Conservation (phyloP, 164 flowering plant genomes). For the Magnolia officinalis region DNA sequence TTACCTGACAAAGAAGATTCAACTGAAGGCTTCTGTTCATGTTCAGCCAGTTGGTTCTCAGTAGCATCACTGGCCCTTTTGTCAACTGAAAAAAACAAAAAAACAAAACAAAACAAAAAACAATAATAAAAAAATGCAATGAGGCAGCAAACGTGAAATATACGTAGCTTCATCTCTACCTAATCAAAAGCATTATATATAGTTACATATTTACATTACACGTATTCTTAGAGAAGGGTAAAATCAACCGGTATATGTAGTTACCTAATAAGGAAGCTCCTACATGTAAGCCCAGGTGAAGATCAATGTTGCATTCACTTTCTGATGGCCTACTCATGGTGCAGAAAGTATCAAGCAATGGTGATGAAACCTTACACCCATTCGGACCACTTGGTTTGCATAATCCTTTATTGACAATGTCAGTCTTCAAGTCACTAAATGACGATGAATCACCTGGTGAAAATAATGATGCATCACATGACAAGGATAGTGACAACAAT, state of each 20-base stretch:
- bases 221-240: background rate
- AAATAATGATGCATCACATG: slow-evolving; percentile 23
- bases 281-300: slow-evolving; percentile 38
- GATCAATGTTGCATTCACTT: slow-evolving; percentile 29
- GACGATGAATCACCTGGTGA: slow-evolving; percentile 22
- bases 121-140: too few species aligned
- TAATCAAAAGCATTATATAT: too few species aligned
- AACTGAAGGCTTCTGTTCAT: slow-evolving; percentile 18
- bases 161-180: background rate
- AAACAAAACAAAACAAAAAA: too few species aligned
- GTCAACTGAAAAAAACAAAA: slow-evolving; percentile 26
- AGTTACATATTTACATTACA: background rate
- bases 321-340: slow-evolving; percentile 19
- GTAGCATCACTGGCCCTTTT: slow-evolving; percentile 13
- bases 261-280: slow-evolving; percentile 39
- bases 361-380: slow-evolving; percentile 18
- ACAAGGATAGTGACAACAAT: slow-evolving; percentile 32
- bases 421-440: slow-evolving; percentile 20
- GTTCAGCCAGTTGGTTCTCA: slow-evolving; percentile 24
- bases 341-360: slow-evolving; percentile 9
- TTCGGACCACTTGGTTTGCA: slow-evolving; percentile 10
- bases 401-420: slow-evolving; percentile 12
- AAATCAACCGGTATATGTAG: background rate
- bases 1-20: slow-evolving; percentile 34
- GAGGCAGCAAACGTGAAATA: background rate